Evolutionary conservation across 306 rosid species (phyloP), one percentile per base, ranked within the genome.

Genomic region (Argentina anserina): DNA sequence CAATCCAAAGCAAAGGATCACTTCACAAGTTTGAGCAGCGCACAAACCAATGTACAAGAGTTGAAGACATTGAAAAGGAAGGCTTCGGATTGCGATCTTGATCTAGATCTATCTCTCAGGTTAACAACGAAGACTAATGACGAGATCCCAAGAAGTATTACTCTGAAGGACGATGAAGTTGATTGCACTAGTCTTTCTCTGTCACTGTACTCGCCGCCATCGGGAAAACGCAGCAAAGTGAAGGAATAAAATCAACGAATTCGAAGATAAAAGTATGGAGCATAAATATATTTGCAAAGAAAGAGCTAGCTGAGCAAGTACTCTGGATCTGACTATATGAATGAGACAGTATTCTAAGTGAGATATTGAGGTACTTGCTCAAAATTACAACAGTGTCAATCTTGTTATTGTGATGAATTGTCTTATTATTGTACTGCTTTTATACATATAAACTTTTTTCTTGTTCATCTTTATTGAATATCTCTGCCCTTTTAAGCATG

Each of bases 261-360:
- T n/a, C n/a, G 66, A 42, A 6, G 49, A 40, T 41, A 28, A 33
- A 33, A 2, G 3, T 43, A 59, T 79, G 78, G 66, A 64, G 73
- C 63, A 3, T 9, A 18, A 21, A 14, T 23, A 53, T 12, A 26
- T 25, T 71, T 60, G 75, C 65, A 47, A 72, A 72, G 74, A 74
- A 79, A 8, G 3, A 18, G 43, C 31, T 41, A 40, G 58, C 67
- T 56, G 67, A 72, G 76, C 76, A 59, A 89, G 89, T 83, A 84
- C 85, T 74, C 86, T 91, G 84, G 90, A 91, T 93, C 97, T 91
- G 86, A 86, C 91, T 78, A 81, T 85, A 80, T 90, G 97, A 93
- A 85, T 86, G 76, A 45, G 83, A 76, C 78, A 81, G 85, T 2
- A 85, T 85, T 89, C 86, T 86, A 84, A 90, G 96, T 90, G 90